Evolutionary conservation across 2,329 filamentous ascomycete species (phyloP).

Genomic region (Colletotrichum scovillei): DNA sequence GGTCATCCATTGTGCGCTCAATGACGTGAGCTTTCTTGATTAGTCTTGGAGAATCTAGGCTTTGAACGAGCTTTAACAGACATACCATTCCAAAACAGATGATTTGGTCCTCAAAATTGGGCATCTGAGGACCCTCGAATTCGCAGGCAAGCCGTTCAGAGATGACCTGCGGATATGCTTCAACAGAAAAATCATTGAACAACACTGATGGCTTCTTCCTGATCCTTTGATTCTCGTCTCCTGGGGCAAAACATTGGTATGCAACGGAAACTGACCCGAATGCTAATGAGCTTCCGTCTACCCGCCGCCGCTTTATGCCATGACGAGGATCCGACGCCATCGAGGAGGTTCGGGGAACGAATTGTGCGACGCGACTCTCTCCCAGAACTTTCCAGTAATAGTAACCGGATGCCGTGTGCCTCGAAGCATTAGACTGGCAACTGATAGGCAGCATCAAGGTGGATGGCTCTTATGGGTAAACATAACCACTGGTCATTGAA

Average conservation of each 20-base stretch:
- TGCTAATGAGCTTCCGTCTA: accelerated
- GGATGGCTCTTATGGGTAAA: not conserved
- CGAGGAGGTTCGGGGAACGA: no score
- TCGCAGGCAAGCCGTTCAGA: not conserved
- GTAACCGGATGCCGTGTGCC: not conserved
- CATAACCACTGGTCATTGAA: no score
- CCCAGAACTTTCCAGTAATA: not conserved
- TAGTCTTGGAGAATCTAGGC: not conserved
- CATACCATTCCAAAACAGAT: not conserved
- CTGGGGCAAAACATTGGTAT: not conserved
- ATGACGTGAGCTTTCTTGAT: not conserved
- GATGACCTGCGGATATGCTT: not conserved
- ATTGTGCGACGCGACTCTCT: no score
- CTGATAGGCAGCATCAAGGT: not conserved
- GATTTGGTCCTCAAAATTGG: not conserved
- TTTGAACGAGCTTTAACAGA: not conserved
- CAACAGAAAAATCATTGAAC: no score
- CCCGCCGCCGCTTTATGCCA: not conserved
- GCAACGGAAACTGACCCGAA: not conserved
- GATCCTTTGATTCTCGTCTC: not conserved
- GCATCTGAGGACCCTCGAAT: no score
- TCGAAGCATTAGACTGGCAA: not conserved
- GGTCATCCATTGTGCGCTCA: not conserved
- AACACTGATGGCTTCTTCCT: not conserved
- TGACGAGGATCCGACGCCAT: not conserved